Evolutionary conservation across 176 grass and related monocot genomes (phyloP), one percentile per base, ranked within the genome.

Genomic region (Pontederia crassipes): DNA sequence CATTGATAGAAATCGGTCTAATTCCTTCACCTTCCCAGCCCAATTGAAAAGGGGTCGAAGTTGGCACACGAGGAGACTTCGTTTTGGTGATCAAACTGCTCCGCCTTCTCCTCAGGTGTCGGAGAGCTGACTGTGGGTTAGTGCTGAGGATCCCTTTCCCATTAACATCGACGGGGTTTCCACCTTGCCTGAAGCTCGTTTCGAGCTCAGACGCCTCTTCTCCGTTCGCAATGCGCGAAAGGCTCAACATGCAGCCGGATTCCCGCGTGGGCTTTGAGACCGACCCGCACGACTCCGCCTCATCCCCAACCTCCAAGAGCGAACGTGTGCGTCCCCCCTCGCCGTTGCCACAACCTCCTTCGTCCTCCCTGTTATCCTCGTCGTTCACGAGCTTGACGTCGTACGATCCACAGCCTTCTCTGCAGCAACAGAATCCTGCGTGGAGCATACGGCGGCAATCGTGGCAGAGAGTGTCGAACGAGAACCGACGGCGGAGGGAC

Each of bases 401-500:
- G 0, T 13, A 13, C 35, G 28, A 62, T 2, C n/a, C 8, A 10
- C 59, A 0, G 29, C 14, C 35, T 0, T 2, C 29, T 3, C 13
- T 62, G 15, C 45, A 62, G 16, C 5, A 57, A 1, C 9, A 15
- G 16, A 10, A 26, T n/a, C 10, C 2, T 28, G 5, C 10, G 5
- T 15, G 9, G 13, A 49, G 46, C 50, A 45, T 45, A 13, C 46
- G 64, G 62, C 9, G 28, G 50, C 35, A 18, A 51, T 26, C 17
- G 55, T 13, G 29, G 16, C 52, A 70, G 52, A 26, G n/a, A 15
- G 32, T 45, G n/a, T 70, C 45, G 16, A 75, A 80, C 1, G 71
- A 65, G 14, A 61, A 69, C n/a, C 59, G 58, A 13, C 53, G 68
- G 12, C 65, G 71, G 55, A 80, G 29, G 40, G 65, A 53, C n/a